These are phyloP conservation scores for Solanum rostratum DNA, from an alignment of 257 asterid genomes.

Conservation along the genomic window DNA sequence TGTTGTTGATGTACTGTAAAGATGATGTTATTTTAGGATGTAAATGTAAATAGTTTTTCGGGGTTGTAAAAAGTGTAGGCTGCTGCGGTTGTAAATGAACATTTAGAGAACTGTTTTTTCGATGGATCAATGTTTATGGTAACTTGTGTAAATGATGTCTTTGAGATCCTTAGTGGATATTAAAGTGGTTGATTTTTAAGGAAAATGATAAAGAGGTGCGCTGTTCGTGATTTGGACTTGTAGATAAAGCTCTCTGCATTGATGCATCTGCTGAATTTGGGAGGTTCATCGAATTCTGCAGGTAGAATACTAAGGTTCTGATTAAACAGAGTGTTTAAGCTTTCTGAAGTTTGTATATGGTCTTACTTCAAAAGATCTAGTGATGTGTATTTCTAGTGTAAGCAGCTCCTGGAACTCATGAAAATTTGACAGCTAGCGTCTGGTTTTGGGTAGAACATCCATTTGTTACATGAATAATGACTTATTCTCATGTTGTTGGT, in stretches of 20 bases:
- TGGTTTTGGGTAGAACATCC: constrained; percentile 8
- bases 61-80: not conserved
- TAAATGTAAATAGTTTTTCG: not conserved
- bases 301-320: constrained; percentile 47
- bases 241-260: constrained; percentile 8
- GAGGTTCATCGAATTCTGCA: constrained; percentile 28
- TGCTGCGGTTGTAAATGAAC: not conserved
- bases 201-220: not conserved
- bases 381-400: constrained; percentile 13
- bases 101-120: not conserved
- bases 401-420: constrained; percentile 14
- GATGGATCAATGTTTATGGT: not conserved
- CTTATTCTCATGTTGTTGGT: not conserved
- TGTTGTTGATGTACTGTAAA: not conserved
- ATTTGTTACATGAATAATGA: not conserved
- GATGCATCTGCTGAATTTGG: constrained; percentile 28
- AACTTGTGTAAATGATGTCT: constrained; percentile 4
- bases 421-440: constrained; percentile 9
- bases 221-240: constrained; percentile 1
- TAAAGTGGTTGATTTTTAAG: not conserved
- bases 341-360: not conserved
- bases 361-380: constrained; percentile 3
- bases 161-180: not conserved
- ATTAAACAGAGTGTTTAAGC: not conserved
- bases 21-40: not conserved